Base-by-base conservation (phyloP, 306 rosid genomes). In the Hippophae tibetana region DNA sequence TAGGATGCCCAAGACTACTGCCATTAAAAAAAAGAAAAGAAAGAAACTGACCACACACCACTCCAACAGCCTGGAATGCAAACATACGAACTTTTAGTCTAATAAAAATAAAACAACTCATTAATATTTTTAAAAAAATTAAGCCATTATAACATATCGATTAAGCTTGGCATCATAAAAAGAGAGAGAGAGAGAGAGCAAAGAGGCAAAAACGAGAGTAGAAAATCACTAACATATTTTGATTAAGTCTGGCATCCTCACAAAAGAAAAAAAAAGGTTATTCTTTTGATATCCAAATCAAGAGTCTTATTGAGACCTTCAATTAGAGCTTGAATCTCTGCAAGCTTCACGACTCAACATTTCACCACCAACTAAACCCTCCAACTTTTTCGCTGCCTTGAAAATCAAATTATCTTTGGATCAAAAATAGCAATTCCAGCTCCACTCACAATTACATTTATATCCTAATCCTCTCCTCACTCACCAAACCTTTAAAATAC, bases 401-500 rank as follows among this genome's bases (percentile, higher is more conserved):
- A 77, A 54, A 40, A 83, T 57, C 42, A 72, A 43, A 62, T 58
- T 61, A 52, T 67, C 72, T n/a, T 25, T 63, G 65, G 56, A 61
- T 83, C 78, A 43, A 76, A 77, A 55, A 83, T 62, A 8, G 79
- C 85, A 31, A 83, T 52, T 53, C 85, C 79, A 40, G 58, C 40
- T 5, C 75, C 71, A 3, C 73, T 77, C 59, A 74, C 83, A 42
- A 48, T 65, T 7, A 67, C 69, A 47, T 51, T 60, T 68, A 38
- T 51, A 25, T 67, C 85, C 57, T 63, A 54, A 76, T 56, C 61
- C 49, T 54, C 63, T 83, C 82, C 62, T 77, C 74, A 49, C 78
- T 75, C 13, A 83, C 78, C 73, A 80, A 61, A 18, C 84, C 89
- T 70, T 78, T 78, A 62, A 57, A 80, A 47, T 80, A 80, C 65